Conservation (phyloP, 495 filamentous ascomycete genomes). For the Wilcoxina mikolae region DNA sequence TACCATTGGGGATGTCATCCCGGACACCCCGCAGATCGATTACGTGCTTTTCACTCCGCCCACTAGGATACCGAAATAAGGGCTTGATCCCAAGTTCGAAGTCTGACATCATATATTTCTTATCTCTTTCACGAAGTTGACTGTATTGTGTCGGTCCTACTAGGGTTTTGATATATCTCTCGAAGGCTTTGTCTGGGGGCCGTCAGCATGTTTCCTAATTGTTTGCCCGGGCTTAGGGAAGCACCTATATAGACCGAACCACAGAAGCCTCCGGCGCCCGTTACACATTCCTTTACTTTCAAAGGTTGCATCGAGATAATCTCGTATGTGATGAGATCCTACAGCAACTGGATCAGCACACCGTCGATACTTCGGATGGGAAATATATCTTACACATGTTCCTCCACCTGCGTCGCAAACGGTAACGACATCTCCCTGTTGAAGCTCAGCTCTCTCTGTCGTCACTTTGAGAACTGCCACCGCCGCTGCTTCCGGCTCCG, state of each 20-base stretch:
- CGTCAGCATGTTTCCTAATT: neutral
- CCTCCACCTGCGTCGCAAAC: conserved; percentile 2
- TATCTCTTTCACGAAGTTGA: neutral
- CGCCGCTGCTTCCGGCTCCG: conserved; percentile 1
- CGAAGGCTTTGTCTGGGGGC: neutral
- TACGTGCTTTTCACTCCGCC: neutral
- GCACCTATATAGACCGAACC: neutral
- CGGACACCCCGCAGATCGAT: neutral
- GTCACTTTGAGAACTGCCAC: neutral
- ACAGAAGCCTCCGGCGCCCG: neutral
- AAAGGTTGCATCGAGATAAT: neutral
- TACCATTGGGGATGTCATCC: neutral
- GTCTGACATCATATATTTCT: neutral
- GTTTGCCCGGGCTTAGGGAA: neutral
- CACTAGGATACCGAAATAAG: neutral
- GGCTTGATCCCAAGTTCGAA: neutral
- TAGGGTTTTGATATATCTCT: neutral
- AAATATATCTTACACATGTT: neutral
- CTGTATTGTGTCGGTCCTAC: neutral
- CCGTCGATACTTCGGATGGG: neutral
- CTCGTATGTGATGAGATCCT: conserved; percentile 3
- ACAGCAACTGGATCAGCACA: neutral
- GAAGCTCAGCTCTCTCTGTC: neutral
- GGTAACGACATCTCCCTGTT: neutral
- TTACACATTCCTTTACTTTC: neutral